phyloP scores from a whole-genome alignment of 2,329 filamentous ascomycete genomes.

The Atkinsonella hypoxylon region DNA sequence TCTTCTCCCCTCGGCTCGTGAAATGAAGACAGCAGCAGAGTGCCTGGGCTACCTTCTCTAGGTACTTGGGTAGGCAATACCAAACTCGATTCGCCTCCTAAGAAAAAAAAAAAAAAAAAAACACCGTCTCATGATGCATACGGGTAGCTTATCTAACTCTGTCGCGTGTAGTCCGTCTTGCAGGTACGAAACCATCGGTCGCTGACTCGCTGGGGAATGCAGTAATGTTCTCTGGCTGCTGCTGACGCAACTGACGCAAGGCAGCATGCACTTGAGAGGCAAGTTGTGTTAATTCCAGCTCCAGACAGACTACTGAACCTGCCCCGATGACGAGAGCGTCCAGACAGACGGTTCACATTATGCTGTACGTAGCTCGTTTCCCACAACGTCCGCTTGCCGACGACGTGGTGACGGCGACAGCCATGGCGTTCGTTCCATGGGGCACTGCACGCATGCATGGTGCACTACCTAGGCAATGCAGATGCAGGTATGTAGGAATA shows the following conservation, averaged over 20 bases:
- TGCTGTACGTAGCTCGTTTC: neutral
- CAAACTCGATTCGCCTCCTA: too few relatives aligned
- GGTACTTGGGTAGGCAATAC: too few relatives aligned
- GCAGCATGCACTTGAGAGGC: neutral
- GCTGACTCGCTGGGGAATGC: too few relatives aligned
- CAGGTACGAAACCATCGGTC: neutral
- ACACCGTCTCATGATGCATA: too few relatives aligned
- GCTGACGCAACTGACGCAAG: neutral
- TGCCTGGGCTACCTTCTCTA: too few relatives aligned
- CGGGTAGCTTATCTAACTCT: too few relatives aligned
- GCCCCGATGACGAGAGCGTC: neutral
- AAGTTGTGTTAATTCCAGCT: neutral
- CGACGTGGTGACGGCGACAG: neutral
- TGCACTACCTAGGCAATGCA: too few relatives aligned
- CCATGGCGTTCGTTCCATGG: neutral
- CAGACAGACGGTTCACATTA: neutral
- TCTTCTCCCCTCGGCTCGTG: too few relatives aligned
- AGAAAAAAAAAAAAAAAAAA: too few relatives aligned
- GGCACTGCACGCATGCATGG: neutral
- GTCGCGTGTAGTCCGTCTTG: too few relatives aligned
- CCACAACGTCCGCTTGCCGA: neutral
- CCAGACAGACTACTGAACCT: neutral
- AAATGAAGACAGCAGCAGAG: too few relatives aligned
- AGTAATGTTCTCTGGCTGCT: neutral
- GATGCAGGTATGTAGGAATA: conserved; percentile 9